Conservation (phyloP, 192 early-diverging fungal species). For the Rhizophlyctis rosea region DNA sequence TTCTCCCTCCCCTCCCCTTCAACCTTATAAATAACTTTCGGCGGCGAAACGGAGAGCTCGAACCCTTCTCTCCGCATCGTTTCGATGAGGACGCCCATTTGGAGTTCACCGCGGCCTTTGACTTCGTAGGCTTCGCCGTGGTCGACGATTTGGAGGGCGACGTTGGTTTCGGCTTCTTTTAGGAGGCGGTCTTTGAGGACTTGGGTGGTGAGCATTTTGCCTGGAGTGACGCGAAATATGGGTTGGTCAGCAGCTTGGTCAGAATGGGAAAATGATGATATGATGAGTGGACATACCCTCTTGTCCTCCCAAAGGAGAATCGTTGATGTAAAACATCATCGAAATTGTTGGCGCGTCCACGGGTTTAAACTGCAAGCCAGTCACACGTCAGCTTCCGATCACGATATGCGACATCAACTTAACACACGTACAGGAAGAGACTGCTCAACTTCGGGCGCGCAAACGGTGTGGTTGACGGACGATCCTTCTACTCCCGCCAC, state of each 20-base stretch:
- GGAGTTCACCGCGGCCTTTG: constrained; percentile 82
- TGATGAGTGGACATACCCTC: constrained; percentile 51
- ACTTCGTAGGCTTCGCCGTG: constrained; percentile 76
- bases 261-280: background rate
- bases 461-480: constrained; percentile 79
- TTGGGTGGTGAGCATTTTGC: constrained; percentile 68
- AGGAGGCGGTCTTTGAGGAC: constrained; percentile 74
- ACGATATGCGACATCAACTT: background rate
- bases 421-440: constrained; percentile 50
- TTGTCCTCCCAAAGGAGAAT: constrained; percentile 78
- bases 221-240: background rate
- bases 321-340: constrained; percentile 83
- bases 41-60: constrained; percentile 77
- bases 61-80: constrained; percentile 88
- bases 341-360: constrained; percentile 83
- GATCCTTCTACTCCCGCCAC: constrained; percentile 72
- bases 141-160: constrained; percentile 71
- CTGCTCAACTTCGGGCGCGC: constrained; percentile 51
- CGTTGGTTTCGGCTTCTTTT: constrained; percentile 78
- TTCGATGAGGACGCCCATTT: constrained; percentile 83
- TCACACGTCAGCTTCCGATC: background rate
- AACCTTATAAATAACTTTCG: constrained; percentile 72
- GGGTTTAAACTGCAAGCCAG: constrained; percentile 49
- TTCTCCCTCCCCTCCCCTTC: constrained; percentile 46
- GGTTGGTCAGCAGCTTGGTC: background rate